Conservation (phyloP, 2,329 filamentous ascomycete species). For the Xylariales sp. region DNA sequence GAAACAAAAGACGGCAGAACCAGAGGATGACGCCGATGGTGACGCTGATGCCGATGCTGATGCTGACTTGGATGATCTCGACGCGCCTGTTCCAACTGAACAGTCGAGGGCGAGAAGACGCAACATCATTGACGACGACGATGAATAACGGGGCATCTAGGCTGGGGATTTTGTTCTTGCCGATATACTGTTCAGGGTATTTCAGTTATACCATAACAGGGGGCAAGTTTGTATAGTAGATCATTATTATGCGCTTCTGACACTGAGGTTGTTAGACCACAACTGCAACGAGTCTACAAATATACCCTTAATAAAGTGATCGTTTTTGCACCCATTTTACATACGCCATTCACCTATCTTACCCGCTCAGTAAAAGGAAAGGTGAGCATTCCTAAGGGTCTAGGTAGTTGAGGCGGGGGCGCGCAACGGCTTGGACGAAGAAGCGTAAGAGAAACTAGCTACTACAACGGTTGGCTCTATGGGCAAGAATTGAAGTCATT, state of each 20-base stretch:
- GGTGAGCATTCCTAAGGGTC: too few species aligned
- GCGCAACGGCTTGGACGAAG: too few species aligned
- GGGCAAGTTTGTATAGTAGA: constrained; percentile 26
- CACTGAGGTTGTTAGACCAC: background rate
- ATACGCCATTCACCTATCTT: background rate
- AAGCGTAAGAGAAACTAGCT: too few species aligned
- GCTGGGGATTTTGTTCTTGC: background rate
- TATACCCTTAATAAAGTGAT: constrained; percentile 8
- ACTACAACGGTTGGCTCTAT: too few species aligned
- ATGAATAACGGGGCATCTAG: constrained; percentile 49
- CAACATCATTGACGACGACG: constrained; percentile 70
- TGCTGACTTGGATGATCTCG: constrained; percentile 64
- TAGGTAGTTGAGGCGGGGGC: too few species aligned
- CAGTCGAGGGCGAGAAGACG: constrained; percentile 61
- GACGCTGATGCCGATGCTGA: constrained; percentile 69
- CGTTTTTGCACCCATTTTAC: background rate
- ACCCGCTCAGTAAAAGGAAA: too few species aligned
- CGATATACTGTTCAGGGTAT: background rate
- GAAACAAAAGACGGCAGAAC: constrained; percentile 62
- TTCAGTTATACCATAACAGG: background rate
- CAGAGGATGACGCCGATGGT: constrained; percentile 60
- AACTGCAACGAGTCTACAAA: background rate
- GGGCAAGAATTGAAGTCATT: too few species aligned
- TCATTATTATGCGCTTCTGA: constrained; percentile 3
- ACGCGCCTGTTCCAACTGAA: constrained; percentile 53